Percentiles rank a stretch among this genome's conserved stretches.
Conservation (phyloP, 345 rosid genomes). For the Acer saccharum region DNA sequence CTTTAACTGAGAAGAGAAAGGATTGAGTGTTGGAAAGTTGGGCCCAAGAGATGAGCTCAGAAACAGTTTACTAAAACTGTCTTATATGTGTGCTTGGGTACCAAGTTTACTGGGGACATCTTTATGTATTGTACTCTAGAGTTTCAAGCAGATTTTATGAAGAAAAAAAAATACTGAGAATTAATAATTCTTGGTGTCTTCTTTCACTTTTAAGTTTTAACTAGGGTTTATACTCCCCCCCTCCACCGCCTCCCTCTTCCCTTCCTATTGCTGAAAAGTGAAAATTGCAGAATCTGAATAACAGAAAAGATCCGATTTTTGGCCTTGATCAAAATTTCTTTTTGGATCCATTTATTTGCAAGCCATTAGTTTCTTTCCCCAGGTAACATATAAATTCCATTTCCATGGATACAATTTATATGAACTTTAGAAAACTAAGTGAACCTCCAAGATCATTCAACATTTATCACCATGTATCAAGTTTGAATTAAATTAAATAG, state of each 20-base stretch:
- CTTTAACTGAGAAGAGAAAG: neutral
- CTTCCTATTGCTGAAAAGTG: neutral
- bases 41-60: neutral
- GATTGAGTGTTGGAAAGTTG: neutral
- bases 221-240: neutral
- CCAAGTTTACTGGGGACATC: neutral
- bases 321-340: neutral
- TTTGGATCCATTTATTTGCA: neutral
- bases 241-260: neutral
- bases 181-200: neutral
- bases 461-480: neutral
- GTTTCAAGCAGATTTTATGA: neutral
- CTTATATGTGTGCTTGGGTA: neutral
- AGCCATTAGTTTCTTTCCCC: neutral
- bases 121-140: neutral
- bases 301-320: neutral
- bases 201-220: too few relatives aligned
- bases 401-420: neutral
- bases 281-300: neutral
- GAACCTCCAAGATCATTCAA: neutral
- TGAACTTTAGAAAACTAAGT: neutral
- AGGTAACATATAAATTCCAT: neutral
- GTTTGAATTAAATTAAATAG: slow-evolving; percentile 1
- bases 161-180: neutral
- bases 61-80: neutral